phyloP scores from a whole-genome alignment of 2,329 filamentous ascomycete species.

The Dothideomycetidae sp. region DNA sequence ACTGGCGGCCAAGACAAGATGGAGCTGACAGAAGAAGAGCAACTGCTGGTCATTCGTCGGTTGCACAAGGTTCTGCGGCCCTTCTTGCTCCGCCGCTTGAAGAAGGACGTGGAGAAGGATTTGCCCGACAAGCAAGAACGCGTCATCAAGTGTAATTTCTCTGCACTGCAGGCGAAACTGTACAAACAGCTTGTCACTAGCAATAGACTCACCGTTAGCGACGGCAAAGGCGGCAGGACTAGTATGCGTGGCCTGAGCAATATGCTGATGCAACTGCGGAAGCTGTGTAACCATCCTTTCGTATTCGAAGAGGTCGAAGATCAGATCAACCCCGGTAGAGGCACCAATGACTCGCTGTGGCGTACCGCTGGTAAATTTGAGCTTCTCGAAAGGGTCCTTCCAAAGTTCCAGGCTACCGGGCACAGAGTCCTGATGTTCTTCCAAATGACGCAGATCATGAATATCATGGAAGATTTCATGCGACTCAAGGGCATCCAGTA shows the following conservation, averaged over 20 bases:
- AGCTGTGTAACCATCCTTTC: constrained; percentile 97
- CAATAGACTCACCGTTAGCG: constrained; percentile 86
- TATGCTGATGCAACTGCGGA: constrained; percentile 99
- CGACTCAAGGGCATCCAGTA: constrained; percentile 72
- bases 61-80: constrained; percentile 94
- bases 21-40: constrained; percentile 98
- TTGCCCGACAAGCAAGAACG: constrained; percentile 97
- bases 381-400: constrained; percentile 76
- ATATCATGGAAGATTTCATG: constrained; percentile 98
- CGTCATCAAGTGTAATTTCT: constrained; percentile 98
- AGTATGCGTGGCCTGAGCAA: constrained; percentile 91
- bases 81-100: constrained; percentile 93
- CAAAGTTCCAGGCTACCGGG: constrained; percentile 80
- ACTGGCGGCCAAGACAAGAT: constrained; percentile 97
- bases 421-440: constrained; percentile 99
- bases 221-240: constrained; percentile 90
- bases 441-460: constrained; percentile 99
- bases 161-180: constrained; percentile 77
- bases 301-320: constrained; percentile 97
- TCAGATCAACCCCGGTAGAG: constrained; percentile 81
- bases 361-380: constrained; percentile 95
- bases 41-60: constrained; percentile 93
- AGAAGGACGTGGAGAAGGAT: constrained; percentile 99
- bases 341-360: constrained; percentile 90
- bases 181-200: constrained; percentile 97